phyloP scores from a whole-genome alignment of 208 protist species.

The Strigomonas galati region DNA sequence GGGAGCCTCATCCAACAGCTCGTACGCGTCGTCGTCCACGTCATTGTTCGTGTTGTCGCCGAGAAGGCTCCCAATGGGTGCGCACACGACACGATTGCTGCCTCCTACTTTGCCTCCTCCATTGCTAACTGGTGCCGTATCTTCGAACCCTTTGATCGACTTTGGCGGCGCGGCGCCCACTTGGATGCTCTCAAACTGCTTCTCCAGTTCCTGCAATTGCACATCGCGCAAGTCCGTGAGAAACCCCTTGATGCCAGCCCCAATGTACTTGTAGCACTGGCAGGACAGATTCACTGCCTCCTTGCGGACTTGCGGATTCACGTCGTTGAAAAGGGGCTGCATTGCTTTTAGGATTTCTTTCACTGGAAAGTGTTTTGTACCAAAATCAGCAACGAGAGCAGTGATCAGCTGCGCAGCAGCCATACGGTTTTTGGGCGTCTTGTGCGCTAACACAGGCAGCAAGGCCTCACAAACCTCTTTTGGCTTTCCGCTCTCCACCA shows the following conservation, averaged over 20 bases:
- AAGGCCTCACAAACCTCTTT: conserved; percentile 49
- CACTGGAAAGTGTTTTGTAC: conserved; percentile 50
- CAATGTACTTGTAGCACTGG: conserved; percentile 84
- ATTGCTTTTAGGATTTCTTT: conserved; percentile 72
- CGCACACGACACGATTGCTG: not conserved
- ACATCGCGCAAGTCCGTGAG: conserved; percentile 80
- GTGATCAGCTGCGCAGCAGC: conserved; percentile 45
- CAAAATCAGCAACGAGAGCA: conserved; percentile 67
- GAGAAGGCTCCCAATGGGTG: conserved; percentile 1
- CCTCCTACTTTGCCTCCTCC: not conserved
- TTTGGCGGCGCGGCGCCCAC: conserved; percentile 28
- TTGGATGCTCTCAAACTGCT: conserved; percentile 49
- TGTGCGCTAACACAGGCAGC: conserved; percentile 47
- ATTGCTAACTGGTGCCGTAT: conserved; percentile 4
- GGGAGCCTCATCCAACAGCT: conserved; percentile 52
- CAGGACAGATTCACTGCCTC: conserved; percentile 68
- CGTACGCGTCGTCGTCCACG: conserved; percentile 50
- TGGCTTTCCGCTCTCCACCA: conserved; percentile 47
- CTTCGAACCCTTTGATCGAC: conserved; percentile 18
- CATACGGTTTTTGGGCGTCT: conserved; percentile 60
- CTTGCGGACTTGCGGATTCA: conserved; percentile 71
- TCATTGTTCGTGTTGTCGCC: conserved; percentile 18
- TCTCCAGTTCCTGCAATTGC: conserved; percentile 81
- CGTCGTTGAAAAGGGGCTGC: conserved; percentile 81
- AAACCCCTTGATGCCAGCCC: conserved; percentile 59